phyloP scores from a whole-genome alignment of 2,329 filamentous ascomycete species.

The Bipolaris bicolor region DNA sequence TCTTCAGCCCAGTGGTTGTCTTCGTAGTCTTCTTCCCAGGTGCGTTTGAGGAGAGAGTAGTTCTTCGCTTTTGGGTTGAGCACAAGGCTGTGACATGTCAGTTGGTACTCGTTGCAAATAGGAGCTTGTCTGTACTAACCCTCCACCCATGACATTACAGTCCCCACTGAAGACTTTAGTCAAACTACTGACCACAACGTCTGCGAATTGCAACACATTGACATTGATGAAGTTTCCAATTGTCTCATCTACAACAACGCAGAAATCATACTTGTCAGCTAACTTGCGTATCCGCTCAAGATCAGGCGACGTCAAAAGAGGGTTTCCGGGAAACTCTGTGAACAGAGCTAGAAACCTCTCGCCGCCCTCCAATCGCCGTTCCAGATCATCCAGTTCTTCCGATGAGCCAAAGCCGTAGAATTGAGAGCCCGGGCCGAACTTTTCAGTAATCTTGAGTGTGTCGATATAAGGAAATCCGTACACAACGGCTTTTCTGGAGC shows the following conservation, averaged over 20 bases:
- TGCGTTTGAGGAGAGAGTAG: conserved; percentile 71
- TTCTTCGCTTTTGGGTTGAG: conserved; percentile 71
- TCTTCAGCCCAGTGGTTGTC: conserved; percentile 96
- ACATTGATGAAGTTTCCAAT: conserved; percentile 97
- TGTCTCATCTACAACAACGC: conserved; percentile 91
- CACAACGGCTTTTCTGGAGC: conserved; percentile 76
- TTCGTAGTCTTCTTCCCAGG: conserved; percentile 72
- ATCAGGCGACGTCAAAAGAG: conserved; percentile 83
- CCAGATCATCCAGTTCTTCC: conserved; percentile 82
- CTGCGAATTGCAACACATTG: conserved; percentile 86
- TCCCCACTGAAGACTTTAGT: conserved; percentile 98
- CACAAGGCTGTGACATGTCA: conserved; percentile 54
- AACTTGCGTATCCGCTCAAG: conserved; percentile 78
- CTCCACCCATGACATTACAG: conserved; percentile 97
- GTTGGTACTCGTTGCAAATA: background rate
- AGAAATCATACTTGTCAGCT: conserved; percentile 85
- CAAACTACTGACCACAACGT: conserved; percentile 91
- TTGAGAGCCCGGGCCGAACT: conserved; percentile 85
- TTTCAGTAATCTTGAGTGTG: conserved; percentile 91
- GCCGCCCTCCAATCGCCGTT: conserved; percentile 70
- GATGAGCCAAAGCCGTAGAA: conserved; percentile 86
- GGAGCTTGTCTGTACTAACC: conserved; percentile 47
- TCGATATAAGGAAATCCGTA: conserved; percentile 98
- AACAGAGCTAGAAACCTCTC: conserved; percentile 84
- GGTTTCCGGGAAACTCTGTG: conserved; percentile 95